Evolutionary conservation across 805 yeast species (phyloP).

Genomic region (Myxozyma neglecta): DNA sequence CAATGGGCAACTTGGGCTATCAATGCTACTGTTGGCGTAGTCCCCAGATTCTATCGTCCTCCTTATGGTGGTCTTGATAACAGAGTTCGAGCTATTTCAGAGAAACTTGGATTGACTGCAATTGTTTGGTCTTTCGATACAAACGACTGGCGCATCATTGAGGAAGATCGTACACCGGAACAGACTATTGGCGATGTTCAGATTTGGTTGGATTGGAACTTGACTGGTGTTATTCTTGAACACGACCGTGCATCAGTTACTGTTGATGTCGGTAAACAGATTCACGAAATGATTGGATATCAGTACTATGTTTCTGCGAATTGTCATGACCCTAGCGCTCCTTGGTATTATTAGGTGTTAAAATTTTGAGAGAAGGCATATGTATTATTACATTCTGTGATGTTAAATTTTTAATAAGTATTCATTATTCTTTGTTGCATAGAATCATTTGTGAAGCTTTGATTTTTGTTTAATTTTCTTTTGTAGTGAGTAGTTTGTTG

Average conservation of each 20-base stretch:
- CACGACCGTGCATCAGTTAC: conserved; percentile 75
- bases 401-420: background rate
- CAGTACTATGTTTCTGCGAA: conserved; percentile 2
- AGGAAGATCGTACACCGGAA: conserved; percentile 51
- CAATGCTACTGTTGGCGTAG: conserved; percentile 86
- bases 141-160: conserved; percentile 80
- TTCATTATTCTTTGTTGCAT: background rate
- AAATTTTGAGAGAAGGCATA: background rate
- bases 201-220: conserved; percentile 48
- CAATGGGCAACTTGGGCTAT: conserved; percentile 98
- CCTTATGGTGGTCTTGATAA: conserved; percentile 96
- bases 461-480: no score
- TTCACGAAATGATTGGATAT: conserved; percentile 54
- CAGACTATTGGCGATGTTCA: conserved; percentile 58
- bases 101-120: conserved; percentile 82
- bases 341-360: conserved; percentile 10
- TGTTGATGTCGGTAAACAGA: conserved; percentile 65
- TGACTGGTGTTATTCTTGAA: conserved; percentile 72
- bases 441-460: background rate
- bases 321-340: conserved; percentile 12
- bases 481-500: no score
- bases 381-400: background rate
- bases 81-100: conserved; percentile 72
- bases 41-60: conserved; percentile 93
- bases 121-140: conserved; percentile 92